phyloP scores from a whole-genome alignment of 139 green algal species.

The Gonium pectorale region DNA sequence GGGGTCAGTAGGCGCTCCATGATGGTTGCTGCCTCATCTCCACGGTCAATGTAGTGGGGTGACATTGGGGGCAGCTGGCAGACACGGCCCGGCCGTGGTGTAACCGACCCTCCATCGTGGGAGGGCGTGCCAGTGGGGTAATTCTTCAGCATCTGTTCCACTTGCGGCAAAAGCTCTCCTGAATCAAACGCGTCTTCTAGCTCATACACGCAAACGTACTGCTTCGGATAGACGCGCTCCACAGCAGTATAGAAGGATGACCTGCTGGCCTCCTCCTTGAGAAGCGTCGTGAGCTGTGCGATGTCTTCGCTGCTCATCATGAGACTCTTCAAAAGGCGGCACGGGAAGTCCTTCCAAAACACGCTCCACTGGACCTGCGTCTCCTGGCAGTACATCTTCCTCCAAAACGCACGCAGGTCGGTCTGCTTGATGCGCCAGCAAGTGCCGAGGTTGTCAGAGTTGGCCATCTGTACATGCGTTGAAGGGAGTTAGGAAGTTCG shows the following conservation, averaged over 20 bases:
- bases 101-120: not conserved
- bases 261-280: not conserved
- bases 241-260: not conserved
- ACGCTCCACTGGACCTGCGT: not conserved
- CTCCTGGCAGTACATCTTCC: not conserved
- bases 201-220: constrained; percentile 18
- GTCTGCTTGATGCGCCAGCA: not conserved
- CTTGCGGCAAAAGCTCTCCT: not conserved
- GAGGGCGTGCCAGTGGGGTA: not conserved
- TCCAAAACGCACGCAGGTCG: not conserved
- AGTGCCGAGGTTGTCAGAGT: not conserved
- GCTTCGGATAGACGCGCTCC: not conserved
- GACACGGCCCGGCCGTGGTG: not conserved
- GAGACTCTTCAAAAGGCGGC: not conserved
- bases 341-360: not conserved
- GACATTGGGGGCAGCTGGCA: not conserved
- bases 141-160: not conserved
- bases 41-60: not conserved
- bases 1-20: not conserved
- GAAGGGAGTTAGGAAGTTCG: not conserved
- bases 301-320: not conserved
- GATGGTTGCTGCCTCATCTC: not conserved
- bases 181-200: not conserved
- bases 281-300: not conserved
- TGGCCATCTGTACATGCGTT: not conserved